phyloP scores from a whole-genome alignment of 495 filamentous ascomycete species.

The Monascus purpureus region DNA sequence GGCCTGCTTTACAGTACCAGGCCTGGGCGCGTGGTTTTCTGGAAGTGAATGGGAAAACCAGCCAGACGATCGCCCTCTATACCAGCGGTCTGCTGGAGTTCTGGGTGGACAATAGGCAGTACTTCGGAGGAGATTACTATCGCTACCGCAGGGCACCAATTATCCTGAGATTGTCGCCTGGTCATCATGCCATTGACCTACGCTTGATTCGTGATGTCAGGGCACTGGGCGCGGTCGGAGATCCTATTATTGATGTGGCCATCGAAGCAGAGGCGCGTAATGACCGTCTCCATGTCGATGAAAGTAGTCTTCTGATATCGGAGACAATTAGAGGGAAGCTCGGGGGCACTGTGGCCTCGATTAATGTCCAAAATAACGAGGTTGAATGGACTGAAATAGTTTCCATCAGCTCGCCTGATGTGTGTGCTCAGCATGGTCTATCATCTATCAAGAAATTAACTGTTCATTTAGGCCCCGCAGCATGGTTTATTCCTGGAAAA shows the following conservation, averaged over 20 bases:
- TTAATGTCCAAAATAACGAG: conserved; percentile 34
- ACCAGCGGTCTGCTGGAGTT: conserved; percentile 34
- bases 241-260: conserved; percentile 23
- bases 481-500: conserved; percentile 1
- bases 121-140: conserved; percentile 47
- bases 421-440: conserved; percentile 1
- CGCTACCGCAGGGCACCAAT: conserved; percentile 33
- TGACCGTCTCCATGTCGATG: conserved; percentile 16
- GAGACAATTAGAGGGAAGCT: conserved; percentile 33
- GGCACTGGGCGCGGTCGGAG: conserved; percentile 32
- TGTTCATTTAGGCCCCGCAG: not conserved
- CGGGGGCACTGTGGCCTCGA: conserved; percentile 30
- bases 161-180: conserved; percentile 33
- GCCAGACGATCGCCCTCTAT: conserved; percentile 24
- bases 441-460: conserved; percentile 3
- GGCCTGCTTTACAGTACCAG: conserved; percentile 46
- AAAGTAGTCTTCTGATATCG: conserved; percentile 26
- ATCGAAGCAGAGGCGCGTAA: conserved; percentile 16
- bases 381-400: conserved; percentile 20
- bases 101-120: conserved; percentile 32
- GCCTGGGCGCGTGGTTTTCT: conserved; percentile 42
- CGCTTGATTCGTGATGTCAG: conserved; percentile 41
- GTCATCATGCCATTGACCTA: conserved; percentile 35
- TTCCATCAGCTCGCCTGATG: conserved; percentile 5
- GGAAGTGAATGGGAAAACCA: conserved; percentile 10